Base-by-base conservation (phyloP, 345 rosid genomes). In the Geranium brycei region DNA sequence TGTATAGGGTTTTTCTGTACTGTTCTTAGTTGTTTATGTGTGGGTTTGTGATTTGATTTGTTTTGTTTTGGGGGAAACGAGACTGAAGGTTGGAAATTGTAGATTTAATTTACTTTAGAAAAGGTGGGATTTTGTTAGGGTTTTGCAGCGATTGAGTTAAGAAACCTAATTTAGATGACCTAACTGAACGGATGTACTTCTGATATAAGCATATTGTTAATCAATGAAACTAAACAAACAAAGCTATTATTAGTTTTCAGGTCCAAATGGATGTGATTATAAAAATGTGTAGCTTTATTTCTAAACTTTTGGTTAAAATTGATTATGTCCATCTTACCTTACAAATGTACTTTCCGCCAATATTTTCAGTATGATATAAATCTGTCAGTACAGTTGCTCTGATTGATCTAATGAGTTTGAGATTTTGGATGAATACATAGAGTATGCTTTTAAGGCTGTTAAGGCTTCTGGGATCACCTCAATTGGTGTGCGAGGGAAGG, bases 371-470 rank as follows among this genome's bases (percentile, higher is more conserved):
- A 18, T n/a, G n/a, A 38, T 14, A 4, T 16, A 16, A 38, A 6
- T 35, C 30, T 66, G 31, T 17, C 3, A 19, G 51, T 56, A 60
- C n/a, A 15, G 65, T 12, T 35, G 60, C 55, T 47, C 17, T 30
- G 12, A 35, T 7, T 60, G 28, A 32, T 51, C 40, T 59, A 57
- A 7, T 11, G 19, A 31, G 53, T 47, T 47, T 47, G 59, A 4
- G 32, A 19, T 31, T 60, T 59, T 60, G 28, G 17, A 64, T 61
- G 19, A 58, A 67, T 71, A 64, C 12, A 64, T 72, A 92, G 98
- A 93, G 68, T 93, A 93, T 77, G 97, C 97, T 30, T 93, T 93
- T 69, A 93, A 93, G 82, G 99, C 99, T 19, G 97, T 93, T 53
- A 93, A 91, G 77, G 91, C 97, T 18, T 88, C 99, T 59, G 91